Evolutionary conservation across 2,329 filamentous ascomycete species (phyloP), one percentile per base, ranked within the genome.

Genomic region (Stemphylium vesicarium): DNA sequence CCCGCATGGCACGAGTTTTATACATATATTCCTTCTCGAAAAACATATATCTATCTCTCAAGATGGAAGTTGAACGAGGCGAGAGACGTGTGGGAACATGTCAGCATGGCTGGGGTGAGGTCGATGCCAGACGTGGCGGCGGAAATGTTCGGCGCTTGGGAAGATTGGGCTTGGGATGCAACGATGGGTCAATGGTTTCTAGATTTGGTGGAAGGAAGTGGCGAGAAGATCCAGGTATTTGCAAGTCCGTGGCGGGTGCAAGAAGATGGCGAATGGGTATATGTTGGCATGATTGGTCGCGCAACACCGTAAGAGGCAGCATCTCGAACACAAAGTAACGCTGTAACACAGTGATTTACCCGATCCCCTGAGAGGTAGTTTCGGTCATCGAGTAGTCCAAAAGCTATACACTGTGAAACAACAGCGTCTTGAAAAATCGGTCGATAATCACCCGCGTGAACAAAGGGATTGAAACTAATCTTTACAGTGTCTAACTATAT

Each of bases 81-180:
- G n/a, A 49, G 44, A 5, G 44, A 49, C 3, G 40, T 55, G 4
- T 65, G 62, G 62, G 54, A 55, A 18, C 55, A 62, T 15, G 48
- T 55, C 10, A 54, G 43, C 43, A 53, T 53, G 46, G 41, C 45
- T 9, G 26, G 33, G 15, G 33, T 16, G 2, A 50, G 44, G 13
- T 4, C 58, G 31, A 32, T n/a, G 24, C 58, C 58, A 26, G 52
- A 64, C 12, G 29, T 15, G 13, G 58, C 53, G 7, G 52, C 39
- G 26, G 55, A 53, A 20, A 24, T 45, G 36, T 36, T 66, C 10
- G 62, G 60, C 10, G 48, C 54, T 24, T 66, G 64, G 62, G 58
- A 65, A 43, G 64, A 66, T 20, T 66, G 64, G 64, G 16, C 15
- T 1, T 65, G 62, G 60, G 57, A 66, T 53, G 31, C 56, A n/a